Evolutionary conservation across 306 rosid species (phyloP).

Genomic region (Dicorynia guianensis): DNA sequence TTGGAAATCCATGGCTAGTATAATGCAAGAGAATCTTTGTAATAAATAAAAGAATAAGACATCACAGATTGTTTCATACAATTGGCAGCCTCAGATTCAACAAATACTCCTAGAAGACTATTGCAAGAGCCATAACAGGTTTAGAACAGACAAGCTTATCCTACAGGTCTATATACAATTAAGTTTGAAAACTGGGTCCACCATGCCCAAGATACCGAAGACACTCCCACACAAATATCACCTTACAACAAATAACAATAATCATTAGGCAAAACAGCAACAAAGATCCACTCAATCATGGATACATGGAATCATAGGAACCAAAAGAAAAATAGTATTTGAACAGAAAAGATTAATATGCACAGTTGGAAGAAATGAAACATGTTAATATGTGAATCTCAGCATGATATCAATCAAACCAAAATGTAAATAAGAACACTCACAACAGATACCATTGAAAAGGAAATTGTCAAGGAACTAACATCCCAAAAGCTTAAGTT

Average conservation of each 20-base stretch:
- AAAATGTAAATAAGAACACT: no score
- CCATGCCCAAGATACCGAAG: neutral
- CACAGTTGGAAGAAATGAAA: constrained; percentile 8
- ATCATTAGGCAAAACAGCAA: neutral
- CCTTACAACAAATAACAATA: neutral
- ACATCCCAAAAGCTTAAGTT: no score
- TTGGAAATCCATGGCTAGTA: constrained; percentile 47
- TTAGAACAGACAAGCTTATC: constrained; percentile 8
- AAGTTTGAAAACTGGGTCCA: constrained; percentile 26
- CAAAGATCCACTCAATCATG: neutral
- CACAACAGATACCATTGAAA: no score
- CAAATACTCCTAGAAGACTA: constrained; percentile 23
- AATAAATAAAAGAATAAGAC: constrained; percentile 16
- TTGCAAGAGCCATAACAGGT: constrained; percentile 21
- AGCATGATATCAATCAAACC: constrained; percentile 1
- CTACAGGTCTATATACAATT: neutral
- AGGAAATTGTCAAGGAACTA: no score
- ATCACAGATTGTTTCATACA: constrained; percentile 25
- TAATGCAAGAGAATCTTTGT: neutral
- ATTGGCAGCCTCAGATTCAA: constrained; percentile 33
- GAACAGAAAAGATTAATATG: neutral
- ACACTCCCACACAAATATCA: neutral
- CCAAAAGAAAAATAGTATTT: neutral
- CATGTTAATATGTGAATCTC: constrained; percentile 1
- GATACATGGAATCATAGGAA: neutral